Percentiles rank a stretch among this genome's conserved stretches.
These are phyloP conservation scores for Phlyctochytrium planicorne DNA, from an alignment of 192 early-diverging fungal genomes.

Conservation along the genomic window DNA sequence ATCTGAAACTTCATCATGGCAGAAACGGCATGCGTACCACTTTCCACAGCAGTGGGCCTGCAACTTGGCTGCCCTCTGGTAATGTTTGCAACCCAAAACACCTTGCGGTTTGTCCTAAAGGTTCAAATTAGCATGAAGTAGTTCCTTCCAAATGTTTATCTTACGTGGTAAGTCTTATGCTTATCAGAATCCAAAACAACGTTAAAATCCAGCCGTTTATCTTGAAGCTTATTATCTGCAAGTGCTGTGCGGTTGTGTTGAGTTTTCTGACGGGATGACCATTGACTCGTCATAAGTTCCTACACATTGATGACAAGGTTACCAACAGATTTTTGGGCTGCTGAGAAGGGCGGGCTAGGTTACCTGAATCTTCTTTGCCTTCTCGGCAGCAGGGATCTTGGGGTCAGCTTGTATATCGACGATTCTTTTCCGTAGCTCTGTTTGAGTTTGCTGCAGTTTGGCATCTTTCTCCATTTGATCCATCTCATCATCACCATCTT, in stretches of 20 bases:
- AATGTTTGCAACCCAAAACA: slow-evolving; percentile 77
- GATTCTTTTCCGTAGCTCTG: slow-evolving; percentile 65
- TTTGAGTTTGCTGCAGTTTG: slow-evolving; percentile 30
- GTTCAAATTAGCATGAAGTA: slow-evolving; percentile 28
- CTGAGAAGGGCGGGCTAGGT: no score
- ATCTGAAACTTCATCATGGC: slow-evolving; percentile 68
- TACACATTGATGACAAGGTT: slow-evolving; percentile 20
- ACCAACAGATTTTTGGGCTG: no score
- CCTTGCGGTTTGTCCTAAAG: slow-evolving; percentile 47
- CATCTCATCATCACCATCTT: slow-evolving; percentile 9
- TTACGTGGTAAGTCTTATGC: slow-evolving; percentile 45
- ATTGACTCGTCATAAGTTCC: slow-evolving; percentile 56
- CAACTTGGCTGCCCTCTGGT: slow-evolving; percentile 71
- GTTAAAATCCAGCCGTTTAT: slow-evolving; percentile 38
- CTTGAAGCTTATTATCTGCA: slow-evolving; percentile 34
- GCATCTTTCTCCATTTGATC: slow-evolving; percentile 27
- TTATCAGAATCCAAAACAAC: slow-evolving; percentile 43
- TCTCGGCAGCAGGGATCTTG: slow-evolving; percentile 51
- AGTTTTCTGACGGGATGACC: slow-evolving; percentile 46
- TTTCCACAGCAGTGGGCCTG: slow-evolving; percentile 74
- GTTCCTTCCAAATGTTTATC: slow-evolving; percentile 26
- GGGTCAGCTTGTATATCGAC: slow-evolving; percentile 64
- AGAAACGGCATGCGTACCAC: slow-evolving; percentile 77
- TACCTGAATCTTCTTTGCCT: slow-evolving; percentile 74
- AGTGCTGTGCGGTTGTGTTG: slow-evolving; percentile 13